Base-by-base conservation (phyloP, 306 rosid species). In the Castanopsis chinensis region DNA sequence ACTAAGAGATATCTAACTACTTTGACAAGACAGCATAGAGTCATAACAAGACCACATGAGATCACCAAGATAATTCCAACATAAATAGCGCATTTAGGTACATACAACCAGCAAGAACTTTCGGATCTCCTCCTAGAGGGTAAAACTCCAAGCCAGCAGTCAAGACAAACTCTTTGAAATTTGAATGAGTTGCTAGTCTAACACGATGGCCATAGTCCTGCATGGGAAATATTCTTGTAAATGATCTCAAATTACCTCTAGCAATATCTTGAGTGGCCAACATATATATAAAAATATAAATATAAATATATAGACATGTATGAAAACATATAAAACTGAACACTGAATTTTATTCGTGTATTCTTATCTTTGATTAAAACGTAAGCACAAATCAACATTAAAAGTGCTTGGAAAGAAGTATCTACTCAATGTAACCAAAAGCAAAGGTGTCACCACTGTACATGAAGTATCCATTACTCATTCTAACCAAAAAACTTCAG, bases 161-260 rank as follows among this genome's bases (percentile, higher is more conserved):
- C 92, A 93, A 83, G 77, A 96, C 99, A 91, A 96, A 96, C 83
- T 96, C 99, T 87, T 96, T 96, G 73, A 96, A 96, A 88, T 96
- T 96, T 80, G 98, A 91, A 88, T 96, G 99, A 77, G 97, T 91
- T 49, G 99, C 99, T 75, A 96, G 88, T 85, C 99, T 90, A 79
- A 93, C 97, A 59, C 99, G 99, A 85, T 96, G 99, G 21, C 99
- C 99, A 86, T 90, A 93, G 76, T 91, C 99, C 99, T 93, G 97
- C 98, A 88, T 68, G 30, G 55, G 60, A 18, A 79, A 52, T 56
- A 53, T 18, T 54, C 72, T 54, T 55, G 43, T 25, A 30, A 57
- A 76, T 20, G 56, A 71, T 75, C 76, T 83, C 57, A 56, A 64
- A 20, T 28, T 52, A 17, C 43, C 32, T 61, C 74, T 41, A 74